phyloP scores from a whole-genome alignment of 768 basidiomycete genomes.

The Mycena pura region DNA sequence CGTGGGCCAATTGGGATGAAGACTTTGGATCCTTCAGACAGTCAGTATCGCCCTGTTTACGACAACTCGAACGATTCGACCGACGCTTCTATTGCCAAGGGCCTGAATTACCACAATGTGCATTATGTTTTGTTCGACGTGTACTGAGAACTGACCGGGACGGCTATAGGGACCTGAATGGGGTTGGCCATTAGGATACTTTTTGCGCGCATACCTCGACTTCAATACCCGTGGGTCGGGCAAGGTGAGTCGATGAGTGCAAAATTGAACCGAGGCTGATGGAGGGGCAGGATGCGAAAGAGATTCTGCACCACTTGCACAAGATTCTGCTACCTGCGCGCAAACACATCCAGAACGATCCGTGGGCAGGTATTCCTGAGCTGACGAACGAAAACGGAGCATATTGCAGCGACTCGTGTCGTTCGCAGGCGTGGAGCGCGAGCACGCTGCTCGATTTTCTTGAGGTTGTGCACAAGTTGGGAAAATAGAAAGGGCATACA shows the following conservation, averaged over 20 bases:
- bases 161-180: conserved; percentile 81
- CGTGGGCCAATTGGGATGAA: conserved; percentile 95
- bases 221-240: conserved; percentile 81
- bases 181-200: conserved; percentile 96
- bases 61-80: conserved; percentile 92
- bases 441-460: conserved; percentile 92
- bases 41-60: conserved; percentile 90
- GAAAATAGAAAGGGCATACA: background rate
- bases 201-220: conserved; percentile 89
- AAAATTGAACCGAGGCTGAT: conserved; percentile 16
- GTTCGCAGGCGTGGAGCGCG: conserved; percentile 96
- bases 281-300: conserved; percentile 59
- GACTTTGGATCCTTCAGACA: conserved; percentile 87
- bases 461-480: conserved; percentile 66
- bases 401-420: conserved; percentile 87
- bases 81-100: conserved; percentile 89
- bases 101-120: conserved; percentile 93
- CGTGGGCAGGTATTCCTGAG: conserved; percentile 96
- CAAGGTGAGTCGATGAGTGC: conserved; percentile 54
- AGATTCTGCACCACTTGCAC: conserved; percentile 84
- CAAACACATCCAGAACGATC: conserved; percentile 75
- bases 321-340: conserved; percentile 73
- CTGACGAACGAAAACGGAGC: conserved; percentile 86
- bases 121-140: conserved; percentile 26
- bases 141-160: conserved; percentile 28